Conservation (phyloP, 176 grass and related monocot species). For the Pontederia crassipes region DNA sequence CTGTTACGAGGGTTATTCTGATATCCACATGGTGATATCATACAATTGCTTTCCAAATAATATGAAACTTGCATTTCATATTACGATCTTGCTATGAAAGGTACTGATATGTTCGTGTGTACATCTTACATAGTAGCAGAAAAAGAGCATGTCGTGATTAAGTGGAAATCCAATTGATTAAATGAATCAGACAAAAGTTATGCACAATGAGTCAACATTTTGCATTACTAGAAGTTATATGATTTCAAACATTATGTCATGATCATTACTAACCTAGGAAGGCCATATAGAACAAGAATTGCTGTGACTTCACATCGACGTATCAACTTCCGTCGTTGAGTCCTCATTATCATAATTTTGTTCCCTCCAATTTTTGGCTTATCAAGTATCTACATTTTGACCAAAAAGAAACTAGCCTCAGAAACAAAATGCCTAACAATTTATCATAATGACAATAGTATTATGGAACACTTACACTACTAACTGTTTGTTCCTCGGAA, state of each 20-base stretch:
- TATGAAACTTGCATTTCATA: too few relatives aligned
- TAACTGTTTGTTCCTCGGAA: conserved; percentile 88
- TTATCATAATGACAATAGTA: neutral
- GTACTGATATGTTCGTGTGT: too few relatives aligned
- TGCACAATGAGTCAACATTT: neutral
- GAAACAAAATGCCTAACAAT: neutral
- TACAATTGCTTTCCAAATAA: too few relatives aligned
- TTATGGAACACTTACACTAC: conserved; percentile 43
- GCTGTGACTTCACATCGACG: conserved; percentile 80
- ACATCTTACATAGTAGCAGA: too few relatives aligned
- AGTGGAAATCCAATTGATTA: too few relatives aligned
- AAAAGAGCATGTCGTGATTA: too few relatives aligned
- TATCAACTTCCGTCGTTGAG: conserved; percentile 52
- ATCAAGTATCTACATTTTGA: conserved; percentile 46
- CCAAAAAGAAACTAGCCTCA: neutral
- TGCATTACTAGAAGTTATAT: neutral
- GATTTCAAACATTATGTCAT: conserved; percentile 5
- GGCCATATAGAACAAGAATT: conserved; percentile 81
- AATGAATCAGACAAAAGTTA: neutral
- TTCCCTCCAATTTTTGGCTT: conserved; percentile 69
- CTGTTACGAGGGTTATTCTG: too few relatives aligned
- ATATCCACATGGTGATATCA: too few relatives aligned
- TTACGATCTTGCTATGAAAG: too few relatives aligned
- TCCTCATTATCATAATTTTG: conserved; percentile 63
- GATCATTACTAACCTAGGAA: conserved; percentile 55